A percentile compares a stretch with the other conserved stretches of the same genome.
phyloP scores from a whole-genome alignment of 805 yeast species.

The Myxozyma vanderwaltii region DNA sequence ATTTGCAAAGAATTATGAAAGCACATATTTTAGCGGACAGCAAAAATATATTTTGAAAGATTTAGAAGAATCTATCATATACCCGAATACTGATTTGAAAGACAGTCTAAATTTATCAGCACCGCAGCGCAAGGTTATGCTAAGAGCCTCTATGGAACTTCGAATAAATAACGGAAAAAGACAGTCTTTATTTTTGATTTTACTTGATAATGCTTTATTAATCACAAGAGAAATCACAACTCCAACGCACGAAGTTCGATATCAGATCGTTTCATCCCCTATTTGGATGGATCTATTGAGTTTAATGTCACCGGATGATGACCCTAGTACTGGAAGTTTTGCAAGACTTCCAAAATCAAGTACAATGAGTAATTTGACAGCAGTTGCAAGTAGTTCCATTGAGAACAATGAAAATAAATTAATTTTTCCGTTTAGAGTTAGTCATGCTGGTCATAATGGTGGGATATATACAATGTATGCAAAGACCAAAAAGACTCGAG shows the following conservation, averaged over 20 bases:
- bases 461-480: slow-evolving; percentile 42
- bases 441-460: slow-evolving; percentile 43
- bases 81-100: slow-evolving; percentile 51
- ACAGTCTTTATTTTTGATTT: slow-evolving; percentile 48
- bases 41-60: slow-evolving; percentile 57
- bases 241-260: slow-evolving; percentile 12
- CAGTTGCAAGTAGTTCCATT: not conserved
- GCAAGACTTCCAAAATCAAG: slow-evolving; percentile 1
- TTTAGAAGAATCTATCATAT: slow-evolving; percentile 55
- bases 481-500: slow-evolving; percentile 48
- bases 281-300: slow-evolving; percentile 56
- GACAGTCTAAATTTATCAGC: slow-evolving; percentile 57
- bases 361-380: not conserved
- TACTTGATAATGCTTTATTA: slow-evolving; percentile 68
- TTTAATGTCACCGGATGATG: slow-evolving; percentile 53
- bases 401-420: slow-evolving; percentile 16
- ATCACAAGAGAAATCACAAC: slow-evolving; percentile 44
- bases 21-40: slow-evolving; percentile 57
- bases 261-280: slow-evolving; percentile 34
- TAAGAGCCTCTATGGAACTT: slow-evolving; percentile 55
- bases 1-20: slow-evolving; percentile 62
- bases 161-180: slow-evolving; percentile 38
- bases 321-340: slow-evolving; percentile 25
- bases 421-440: slow-evolving; percentile 42
- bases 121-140: slow-evolving; percentile 56